A percentile compares a stretch with the other conserved stretches of the same genome.
Conservation (phyloP, 2,329 filamentous ascomycete species). For the Didymella lethalis region DNA sequence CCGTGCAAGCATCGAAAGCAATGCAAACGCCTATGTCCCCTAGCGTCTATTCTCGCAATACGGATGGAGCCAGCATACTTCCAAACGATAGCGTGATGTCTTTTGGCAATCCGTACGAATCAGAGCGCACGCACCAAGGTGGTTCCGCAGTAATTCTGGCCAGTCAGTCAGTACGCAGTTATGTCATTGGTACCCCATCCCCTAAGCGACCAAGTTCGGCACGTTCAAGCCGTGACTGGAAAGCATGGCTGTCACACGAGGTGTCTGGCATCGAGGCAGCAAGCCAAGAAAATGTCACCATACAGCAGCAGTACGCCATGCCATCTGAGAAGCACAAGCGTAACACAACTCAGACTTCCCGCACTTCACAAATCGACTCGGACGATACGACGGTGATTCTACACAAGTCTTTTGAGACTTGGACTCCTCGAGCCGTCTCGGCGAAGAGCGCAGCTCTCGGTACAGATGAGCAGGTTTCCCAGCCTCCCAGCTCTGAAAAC, state of each 20-base stretch:
- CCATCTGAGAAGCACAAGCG: constrained; percentile 24
- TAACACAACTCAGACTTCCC: constrained; percentile 22
- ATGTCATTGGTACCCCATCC: constrained; percentile 48
- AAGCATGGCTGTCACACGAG: constrained; percentile 57
- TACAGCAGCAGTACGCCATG: constrained; percentile 35
- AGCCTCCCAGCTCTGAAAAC: background rate
- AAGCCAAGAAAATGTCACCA: constrained; percentile 39
- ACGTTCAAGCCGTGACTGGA: constrained; percentile 56
- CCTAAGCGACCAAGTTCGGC: constrained; percentile 32
- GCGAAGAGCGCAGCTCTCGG: background rate
- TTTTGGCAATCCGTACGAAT: constrained; percentile 25
- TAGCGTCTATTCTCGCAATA: constrained; percentile 57
- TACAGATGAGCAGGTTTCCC: background rate
- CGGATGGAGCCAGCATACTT: constrained; percentile 49
- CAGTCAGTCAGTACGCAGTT: constrained; percentile 55
- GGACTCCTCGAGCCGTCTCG: constrained; percentile 11
- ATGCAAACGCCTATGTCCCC: constrained; percentile 52
- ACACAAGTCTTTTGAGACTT: constrained; percentile 19
- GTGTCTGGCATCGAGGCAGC: constrained; percentile 49
- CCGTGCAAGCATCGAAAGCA: constrained; percentile 5
- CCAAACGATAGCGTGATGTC: constrained; percentile 48
- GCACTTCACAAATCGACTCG: constrained; percentile 36
- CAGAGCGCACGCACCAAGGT: constrained; percentile 21
- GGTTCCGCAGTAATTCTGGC: constrained; percentile 55
- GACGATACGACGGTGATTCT: constrained; percentile 36